Evolutionary conservation across 2,329 filamentous ascomycete genomes (phyloP).

Genomic region (Tolypocladium tundrense): DNA sequence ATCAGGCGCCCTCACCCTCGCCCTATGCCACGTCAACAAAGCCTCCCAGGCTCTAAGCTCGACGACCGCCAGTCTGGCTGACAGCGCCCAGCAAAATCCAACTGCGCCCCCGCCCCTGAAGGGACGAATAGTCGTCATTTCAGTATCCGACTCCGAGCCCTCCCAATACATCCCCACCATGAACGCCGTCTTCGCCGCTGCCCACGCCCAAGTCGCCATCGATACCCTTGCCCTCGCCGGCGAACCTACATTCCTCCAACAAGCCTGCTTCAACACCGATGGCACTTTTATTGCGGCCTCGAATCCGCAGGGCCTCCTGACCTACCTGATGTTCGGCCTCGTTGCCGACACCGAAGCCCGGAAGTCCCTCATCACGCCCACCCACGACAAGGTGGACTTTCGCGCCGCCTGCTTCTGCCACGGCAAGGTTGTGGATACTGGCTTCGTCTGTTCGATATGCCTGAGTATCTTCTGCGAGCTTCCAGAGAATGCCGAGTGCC

Average conservation of each 20-base stretch:
- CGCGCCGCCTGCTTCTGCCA: conserved; percentile 98
- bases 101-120: conserved; percentile 21
- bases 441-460: conserved; percentile 94
- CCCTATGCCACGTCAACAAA: conserved; percentile 85
- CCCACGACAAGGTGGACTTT: conserved; percentile 84
- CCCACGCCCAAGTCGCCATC: conserved; percentile 77
- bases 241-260: conserved; percentile 85
- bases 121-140: conserved; percentile 74
- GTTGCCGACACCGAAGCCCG: conserved; percentile 52
- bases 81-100: conserved; percentile 21
- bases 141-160: conserved; percentile 74
- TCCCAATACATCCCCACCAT: conserved; percentile 96
- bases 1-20: conserved; percentile 81
- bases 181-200: conserved; percentile 95
- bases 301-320: conserved; percentile 63
- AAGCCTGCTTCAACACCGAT: conserved; percentile 59
- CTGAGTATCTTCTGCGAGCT: conserved; percentile 81
- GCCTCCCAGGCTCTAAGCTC: conserved; percentile 55
- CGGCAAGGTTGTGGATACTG: conserved; percentile 77
- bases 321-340: conserved; percentile 93
- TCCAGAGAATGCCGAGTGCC: conserved; percentile 54
- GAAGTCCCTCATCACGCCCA: conserved; percentile 62
- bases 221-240: conserved; percentile 83
- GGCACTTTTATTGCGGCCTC: conserved; percentile 43
- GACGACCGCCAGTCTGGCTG: conserved; percentile 34